Evolutionary conservation across 495 filamentous ascomycete species (phyloP).

Genomic region (Xylona heveae): DNA sequence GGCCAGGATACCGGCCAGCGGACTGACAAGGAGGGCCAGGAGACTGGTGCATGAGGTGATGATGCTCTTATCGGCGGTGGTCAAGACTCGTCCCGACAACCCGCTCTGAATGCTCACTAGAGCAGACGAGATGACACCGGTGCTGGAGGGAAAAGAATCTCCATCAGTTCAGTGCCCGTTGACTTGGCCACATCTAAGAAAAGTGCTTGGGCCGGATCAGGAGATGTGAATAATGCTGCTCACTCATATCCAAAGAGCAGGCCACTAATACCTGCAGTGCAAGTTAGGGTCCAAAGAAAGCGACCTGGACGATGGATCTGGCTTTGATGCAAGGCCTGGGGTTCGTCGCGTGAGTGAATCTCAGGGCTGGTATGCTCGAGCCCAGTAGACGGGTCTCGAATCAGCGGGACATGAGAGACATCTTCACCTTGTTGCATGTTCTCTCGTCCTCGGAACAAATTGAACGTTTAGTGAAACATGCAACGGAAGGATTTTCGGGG

Average conservation of each 20-base stretch:
- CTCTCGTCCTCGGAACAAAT: no score
- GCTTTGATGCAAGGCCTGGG: no score
- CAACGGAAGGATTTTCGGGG: no score
- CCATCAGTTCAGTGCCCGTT: background rate
- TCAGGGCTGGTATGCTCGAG: no score
- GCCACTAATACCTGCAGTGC: conserved; percentile 67
- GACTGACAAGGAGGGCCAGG: conserved; percentile 58
- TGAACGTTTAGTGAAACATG: no score
- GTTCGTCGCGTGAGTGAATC: no score
- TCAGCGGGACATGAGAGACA: no score
- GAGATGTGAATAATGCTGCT: conserved; percentile 3
- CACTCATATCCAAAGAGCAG: conserved; percentile 74
- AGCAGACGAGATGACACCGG: conserved; percentile 77
- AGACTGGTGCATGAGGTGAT: conserved; percentile 69
- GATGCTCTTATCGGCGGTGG: conserved; percentile 59
- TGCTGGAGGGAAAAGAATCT: conserved; percentile 28
- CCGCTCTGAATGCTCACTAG: conserved; percentile 58
- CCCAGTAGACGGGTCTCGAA: no score
- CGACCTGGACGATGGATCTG: conserved; percentile 5
- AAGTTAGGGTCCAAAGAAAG: conserved; percentile 55
- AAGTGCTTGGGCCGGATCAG: conserved; percentile 1
- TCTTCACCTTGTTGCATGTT: no score
- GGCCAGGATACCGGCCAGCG: conserved; percentile 52
- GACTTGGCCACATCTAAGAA: background rate
- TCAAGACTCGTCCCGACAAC: conserved; percentile 44